A percentile compares a stretch with the other conserved stretches of the same genome.
These are phyloP conservation scores for Fusarium robinianum DNA, from an alignment of 2,329 filamentous ascomycete species.

Conservation along the genomic window DNA sequence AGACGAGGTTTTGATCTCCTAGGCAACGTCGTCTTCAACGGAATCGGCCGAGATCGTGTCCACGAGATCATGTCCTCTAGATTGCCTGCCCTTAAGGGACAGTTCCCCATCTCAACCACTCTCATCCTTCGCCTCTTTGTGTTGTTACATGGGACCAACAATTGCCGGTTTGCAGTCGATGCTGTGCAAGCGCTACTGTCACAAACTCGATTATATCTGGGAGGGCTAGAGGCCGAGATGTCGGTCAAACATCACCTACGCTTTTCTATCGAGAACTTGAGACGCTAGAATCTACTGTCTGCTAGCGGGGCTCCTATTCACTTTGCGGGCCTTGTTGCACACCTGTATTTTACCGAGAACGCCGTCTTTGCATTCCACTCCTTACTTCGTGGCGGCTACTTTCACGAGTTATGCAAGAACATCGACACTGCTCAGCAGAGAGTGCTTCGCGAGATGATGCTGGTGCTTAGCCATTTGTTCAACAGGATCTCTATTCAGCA, in stretches of 20 bases:
- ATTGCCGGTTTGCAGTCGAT: constrained; percentile 63
- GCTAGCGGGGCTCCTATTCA: constrained; percentile 67
- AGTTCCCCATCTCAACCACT: constrained; percentile 78
- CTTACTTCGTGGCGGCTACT: constrained; percentile 71
- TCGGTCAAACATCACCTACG: constrained; percentile 76
- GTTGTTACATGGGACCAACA: constrained; percentile 67
- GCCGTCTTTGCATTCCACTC: constrained; percentile 78
- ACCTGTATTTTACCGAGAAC: constrained; percentile 78
- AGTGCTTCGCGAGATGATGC: constrained; percentile 63
- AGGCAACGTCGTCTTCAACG: constrained; percentile 80
- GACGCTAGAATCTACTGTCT: constrained; percentile 68
- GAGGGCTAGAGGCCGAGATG: constrained; percentile 68
- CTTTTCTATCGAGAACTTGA: constrained; percentile 80
- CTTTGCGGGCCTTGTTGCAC: constrained; percentile 70
- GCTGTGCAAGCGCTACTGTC: constrained; percentile 70
- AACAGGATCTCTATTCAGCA: constrained; percentile 58
- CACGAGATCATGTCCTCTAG: constrained; percentile 73
- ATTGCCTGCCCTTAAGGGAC: constrained; percentile 73
- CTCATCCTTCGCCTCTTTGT: constrained; percentile 71
- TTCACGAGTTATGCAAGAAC: constrained; percentile 63
- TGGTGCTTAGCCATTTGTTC: constrained; percentile 74
- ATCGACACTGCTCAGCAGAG: constrained; percentile 55
- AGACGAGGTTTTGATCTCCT: constrained; percentile 80
- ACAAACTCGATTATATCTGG: constrained; percentile 71
- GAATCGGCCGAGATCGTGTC: constrained; percentile 63